Percentiles rank a stretch among this genome's conserved stretches.
phyloP scores from a whole-genome alignment of 495 filamentous ascomycete species.

The Acidiella bohemica region DNA sequence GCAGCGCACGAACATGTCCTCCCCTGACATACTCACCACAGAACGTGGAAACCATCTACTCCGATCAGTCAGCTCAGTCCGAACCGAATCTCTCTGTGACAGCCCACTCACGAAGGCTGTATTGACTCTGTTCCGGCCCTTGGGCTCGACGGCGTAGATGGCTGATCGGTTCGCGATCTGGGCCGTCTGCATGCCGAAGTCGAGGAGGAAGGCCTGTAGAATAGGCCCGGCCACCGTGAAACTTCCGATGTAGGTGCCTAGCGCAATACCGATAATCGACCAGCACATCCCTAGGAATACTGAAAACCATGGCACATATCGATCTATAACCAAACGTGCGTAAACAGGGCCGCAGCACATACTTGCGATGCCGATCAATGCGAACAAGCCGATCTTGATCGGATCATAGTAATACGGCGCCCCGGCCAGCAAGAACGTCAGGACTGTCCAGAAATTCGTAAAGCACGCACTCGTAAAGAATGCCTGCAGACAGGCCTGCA shows the following conservation, averaged over 20 bases:
- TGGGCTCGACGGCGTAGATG: conserved; percentile 59
- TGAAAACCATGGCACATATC: conserved; percentile 50
- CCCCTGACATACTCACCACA: too few species aligned
- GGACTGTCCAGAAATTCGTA: conserved; percentile 69
- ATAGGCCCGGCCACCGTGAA: conserved; percentile 60
- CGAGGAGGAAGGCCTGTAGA: conserved; percentile 57
- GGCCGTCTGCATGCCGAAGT: conserved; percentile 59
- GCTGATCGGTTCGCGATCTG: conserved; percentile 62
- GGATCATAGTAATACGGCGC: conserved; percentile 55
- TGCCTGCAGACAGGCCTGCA: conserved; percentile 49
- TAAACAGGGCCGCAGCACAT: conserved; percentile 55
- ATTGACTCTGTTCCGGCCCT: conserved; percentile 63
- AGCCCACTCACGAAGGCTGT: too few species aligned
- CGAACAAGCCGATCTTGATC: conserved; percentile 61
- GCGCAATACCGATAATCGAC: conserved; percentile 45
- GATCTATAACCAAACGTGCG: conserved; percentile 56
- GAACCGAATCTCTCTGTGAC: too few species aligned
- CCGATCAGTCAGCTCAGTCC: too few species aligned
- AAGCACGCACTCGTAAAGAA: conserved; percentile 45
- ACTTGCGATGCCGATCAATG: conserved; percentile 57
- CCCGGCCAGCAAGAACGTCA: conserved; percentile 62
- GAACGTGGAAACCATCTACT: too few species aligned
- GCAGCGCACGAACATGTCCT: too few species aligned
- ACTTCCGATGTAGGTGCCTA: conserved; percentile 56
- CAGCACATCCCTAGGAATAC: conserved; percentile 48